These are phyloP conservation scores for Cadophora malorum DNA, from an alignment of 2,329 filamentous ascomycete species.

Conservation along the genomic window DNA sequence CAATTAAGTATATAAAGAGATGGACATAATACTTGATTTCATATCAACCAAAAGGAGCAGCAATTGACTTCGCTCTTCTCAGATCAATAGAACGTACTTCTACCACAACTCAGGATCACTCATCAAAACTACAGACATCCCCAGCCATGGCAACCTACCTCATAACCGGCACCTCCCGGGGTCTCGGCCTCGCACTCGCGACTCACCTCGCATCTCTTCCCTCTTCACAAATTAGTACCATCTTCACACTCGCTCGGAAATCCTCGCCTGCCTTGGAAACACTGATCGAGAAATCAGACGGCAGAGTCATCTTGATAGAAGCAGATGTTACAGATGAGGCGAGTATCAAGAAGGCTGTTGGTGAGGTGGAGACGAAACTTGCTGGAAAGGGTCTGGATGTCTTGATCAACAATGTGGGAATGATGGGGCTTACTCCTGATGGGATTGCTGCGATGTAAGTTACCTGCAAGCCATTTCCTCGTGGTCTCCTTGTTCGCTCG, in stretches of 20 bases:
- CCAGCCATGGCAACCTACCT: constrained; percentile 45
- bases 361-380: constrained; percentile 41
- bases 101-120: no score
- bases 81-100: no score
- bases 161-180: constrained; percentile 48
- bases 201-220: constrained; percentile 44
- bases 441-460: constrained; percentile 26
- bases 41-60: no score
- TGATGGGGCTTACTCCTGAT: constrained; percentile 17
- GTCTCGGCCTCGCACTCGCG: constrained; percentile 47
- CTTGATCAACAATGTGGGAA: constrained; percentile 54
- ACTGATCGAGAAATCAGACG: constrained; percentile 45
- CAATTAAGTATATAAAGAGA: no score
- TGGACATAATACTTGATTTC: no score
- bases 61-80: no score
- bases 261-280: constrained; percentile 47
- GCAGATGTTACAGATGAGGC: constrained; percentile 48
- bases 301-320: constrained; percentile 47
- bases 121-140: no score
- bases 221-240: constrained; percentile 45
- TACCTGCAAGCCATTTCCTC: no score
- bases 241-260: constrained; percentile 51
- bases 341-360: constrained; percentile 47
- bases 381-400: constrained; percentile 50
- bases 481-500: no score